Conservation (phyloP, 148 eudicot genomes). For the Heliosperma pusillum region DNA sequence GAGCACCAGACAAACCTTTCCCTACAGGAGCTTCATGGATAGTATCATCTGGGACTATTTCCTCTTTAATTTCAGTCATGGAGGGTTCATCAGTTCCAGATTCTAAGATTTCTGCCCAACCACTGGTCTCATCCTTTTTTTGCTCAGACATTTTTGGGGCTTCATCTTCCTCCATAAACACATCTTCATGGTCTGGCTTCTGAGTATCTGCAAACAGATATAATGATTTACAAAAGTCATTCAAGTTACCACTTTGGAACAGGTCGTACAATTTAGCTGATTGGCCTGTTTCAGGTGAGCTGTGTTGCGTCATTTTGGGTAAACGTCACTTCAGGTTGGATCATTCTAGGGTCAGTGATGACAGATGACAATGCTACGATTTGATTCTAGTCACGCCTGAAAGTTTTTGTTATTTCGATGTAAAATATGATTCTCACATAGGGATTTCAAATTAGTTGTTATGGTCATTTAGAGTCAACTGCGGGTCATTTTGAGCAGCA, state of each 20-base stretch:
- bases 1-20: constrained; percentile 79
- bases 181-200: constrained; percentile 69
- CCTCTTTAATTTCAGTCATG: constrained; percentile 43
- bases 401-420: background rate
- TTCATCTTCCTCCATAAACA: constrained; percentile 94
- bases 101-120: constrained; percentile 58
- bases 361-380: background rate
- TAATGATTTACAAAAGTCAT: background rate
- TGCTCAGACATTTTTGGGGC: constrained; percentile 48
- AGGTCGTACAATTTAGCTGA: background rate
- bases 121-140: constrained; percentile 49
- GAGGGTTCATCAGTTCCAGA: constrained; percentile 36
- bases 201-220: constrained; percentile 65
- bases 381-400: background rate
- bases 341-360: background rate
- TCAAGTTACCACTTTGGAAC: background rate
- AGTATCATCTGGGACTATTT: constrained; percentile 58
- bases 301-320: background rate
- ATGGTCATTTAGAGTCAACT: background rate
- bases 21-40: constrained; percentile 87
- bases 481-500: background rate
- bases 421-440: too few species aligned
- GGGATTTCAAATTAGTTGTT: background rate
- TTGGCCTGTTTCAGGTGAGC: background rate
- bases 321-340: background rate